Percentiles rank a stretch among this genome's conserved stretches.
Evolutionary conservation across 768 basidiomycete species (phyloP).

Genomic region (Heimioporus sp.): DNA sequence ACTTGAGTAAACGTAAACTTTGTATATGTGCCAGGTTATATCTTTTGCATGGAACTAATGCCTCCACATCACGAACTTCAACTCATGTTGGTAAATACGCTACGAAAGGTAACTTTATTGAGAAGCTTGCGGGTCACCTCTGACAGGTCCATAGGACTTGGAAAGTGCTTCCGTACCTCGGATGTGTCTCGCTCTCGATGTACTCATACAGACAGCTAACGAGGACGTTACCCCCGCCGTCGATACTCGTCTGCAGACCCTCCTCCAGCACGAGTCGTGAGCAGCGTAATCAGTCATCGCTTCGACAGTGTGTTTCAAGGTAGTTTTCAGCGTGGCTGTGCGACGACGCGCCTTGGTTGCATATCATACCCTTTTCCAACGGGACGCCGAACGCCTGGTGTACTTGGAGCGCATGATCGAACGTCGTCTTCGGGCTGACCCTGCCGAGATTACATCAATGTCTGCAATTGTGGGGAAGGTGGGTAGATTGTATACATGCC

Average conservation of each 20-base stretch:
- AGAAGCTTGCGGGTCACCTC: background rate
- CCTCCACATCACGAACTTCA: conserved; percentile 63
- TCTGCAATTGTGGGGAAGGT: conserved; percentile 23
- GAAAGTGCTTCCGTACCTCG: conserved; percentile 54
- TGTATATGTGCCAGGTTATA: conserved; percentile 53
- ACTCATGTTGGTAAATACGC: conserved; percentile 83
- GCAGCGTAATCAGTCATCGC: conserved; percentile 38
- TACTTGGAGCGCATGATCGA: conserved; percentile 32
- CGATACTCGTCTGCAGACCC: conserved; percentile 57
- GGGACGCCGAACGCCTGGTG: conserved; percentile 46
- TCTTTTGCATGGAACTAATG: conserved; percentile 77
- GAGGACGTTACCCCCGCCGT: conserved; percentile 77
- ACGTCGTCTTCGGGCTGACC: conserved; percentile 9
- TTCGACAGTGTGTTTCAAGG: conserved; percentile 1
- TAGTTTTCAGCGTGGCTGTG: conserved; percentile 47
- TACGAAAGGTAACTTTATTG: conserved; percentile 60
- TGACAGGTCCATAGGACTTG: conserved; percentile 55
- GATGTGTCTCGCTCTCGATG: conserved; percentile 72
- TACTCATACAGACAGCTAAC: conserved; percentile 57
- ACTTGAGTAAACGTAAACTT: conserved; percentile 4
- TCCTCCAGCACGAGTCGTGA: conserved; percentile 77
- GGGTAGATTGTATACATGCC: conserved; percentile 1
- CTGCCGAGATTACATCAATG: conserved; percentile 6
- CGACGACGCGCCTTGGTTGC: conserved; percentile 63
- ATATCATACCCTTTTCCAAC: conserved; percentile 48